Conservation (phyloP, 495 filamentous ascomycete species). For the Cladorrhinum samala region DNA sequence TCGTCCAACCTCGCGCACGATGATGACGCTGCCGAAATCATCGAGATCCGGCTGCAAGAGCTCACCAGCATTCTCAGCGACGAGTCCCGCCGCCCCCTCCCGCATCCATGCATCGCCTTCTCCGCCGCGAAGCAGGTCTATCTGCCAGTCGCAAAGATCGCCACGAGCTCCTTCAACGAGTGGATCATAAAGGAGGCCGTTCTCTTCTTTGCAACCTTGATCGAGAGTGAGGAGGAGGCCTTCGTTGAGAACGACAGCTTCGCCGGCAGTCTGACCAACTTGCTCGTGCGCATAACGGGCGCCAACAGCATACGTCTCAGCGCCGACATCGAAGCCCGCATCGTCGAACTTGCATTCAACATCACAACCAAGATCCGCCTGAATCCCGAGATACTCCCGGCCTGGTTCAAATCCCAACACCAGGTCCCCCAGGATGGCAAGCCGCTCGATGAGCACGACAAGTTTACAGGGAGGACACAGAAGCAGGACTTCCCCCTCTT, state of each 20-base stretch:
- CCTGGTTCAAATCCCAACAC: slow-evolving; percentile 70
- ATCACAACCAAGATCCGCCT: slow-evolving; percentile 91
- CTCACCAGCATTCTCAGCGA: slow-evolving; percentile 78
- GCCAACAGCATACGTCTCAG: slow-evolving; percentile 54
- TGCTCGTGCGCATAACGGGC: slow-evolving; percentile 63
- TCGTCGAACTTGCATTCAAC: slow-evolving; percentile 88
- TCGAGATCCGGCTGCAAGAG: slow-evolving; percentile 50
- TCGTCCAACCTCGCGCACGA: slow-evolving; percentile 49
- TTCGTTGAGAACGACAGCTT: slow-evolving; percentile 82
- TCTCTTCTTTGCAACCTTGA: slow-evolving; percentile 74
- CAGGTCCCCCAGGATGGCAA: slow-evolving; percentile 38
- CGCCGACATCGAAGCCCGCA: slow-evolving; percentile 69
- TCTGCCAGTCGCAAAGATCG: slow-evolving; percentile 78
- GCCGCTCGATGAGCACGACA: slow-evolving; percentile 42
- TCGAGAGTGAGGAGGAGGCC: slow-evolving; percentile 93
- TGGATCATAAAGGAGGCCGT: slow-evolving; percentile 76
- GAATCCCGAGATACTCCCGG: slow-evolving; percentile 73
- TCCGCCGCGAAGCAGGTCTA: slow-evolving; percentile 81
- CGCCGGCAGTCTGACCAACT: slow-evolving; percentile 72
- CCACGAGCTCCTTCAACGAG: slow-evolving; percentile 69
- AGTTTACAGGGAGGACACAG: slow-evolving; percentile 78
- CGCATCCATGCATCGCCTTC: slow-evolving; percentile 83
- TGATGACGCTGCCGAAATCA: slow-evolving; percentile 46
- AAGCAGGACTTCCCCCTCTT: slow-evolving; percentile 94
- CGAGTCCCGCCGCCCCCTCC: slow-evolving; percentile 78